Evolutionary conservation across 2,329 filamentous ascomycete species (phyloP).

Genomic region (Didymella keratinophila): DNA sequence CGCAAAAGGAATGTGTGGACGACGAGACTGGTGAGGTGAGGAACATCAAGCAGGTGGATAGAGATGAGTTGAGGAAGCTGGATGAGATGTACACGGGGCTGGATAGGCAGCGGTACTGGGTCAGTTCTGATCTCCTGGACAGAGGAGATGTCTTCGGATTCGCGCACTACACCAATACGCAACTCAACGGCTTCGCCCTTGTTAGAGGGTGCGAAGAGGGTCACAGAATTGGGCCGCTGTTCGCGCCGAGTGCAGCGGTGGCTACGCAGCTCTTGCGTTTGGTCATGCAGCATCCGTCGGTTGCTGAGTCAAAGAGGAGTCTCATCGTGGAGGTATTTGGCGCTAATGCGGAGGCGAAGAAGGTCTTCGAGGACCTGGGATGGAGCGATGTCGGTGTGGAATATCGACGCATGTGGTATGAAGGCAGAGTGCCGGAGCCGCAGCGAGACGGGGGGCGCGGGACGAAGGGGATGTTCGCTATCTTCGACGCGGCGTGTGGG

Average conservation of each 20-base stretch:
- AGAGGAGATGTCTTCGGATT: neutral
- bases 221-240: neutral
- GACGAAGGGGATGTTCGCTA: conserved; percentile 1
- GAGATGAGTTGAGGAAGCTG: neutral
- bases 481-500: conserved; percentile 1
- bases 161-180: neutral
- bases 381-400: conserved; percentile 40
- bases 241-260: neutral
- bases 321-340: conserved; percentile 48
- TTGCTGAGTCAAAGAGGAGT: conserved; percentile 22
- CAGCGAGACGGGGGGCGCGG: neutral
- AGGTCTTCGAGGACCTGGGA: conserved; percentile 45
- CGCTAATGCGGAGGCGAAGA: conserved; percentile 22
- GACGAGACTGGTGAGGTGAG: neutral
- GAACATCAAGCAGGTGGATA: neutral
- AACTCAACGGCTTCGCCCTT: neutral
- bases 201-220: neutral
- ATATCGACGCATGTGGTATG: conserved; percentile 51
- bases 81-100: neutral
- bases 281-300: neutral
- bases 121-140: neutral
- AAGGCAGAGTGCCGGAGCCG: neutral
- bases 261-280: neutral
- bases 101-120: neutral
- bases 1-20: no score